A percentile compares a stretch with the other conserved stretches of the same genome.
These are phyloP conservation scores for Houttuynia cordata DNA, from an alignment of 164 flowering plant species.

Conservation along the genomic window DNA sequence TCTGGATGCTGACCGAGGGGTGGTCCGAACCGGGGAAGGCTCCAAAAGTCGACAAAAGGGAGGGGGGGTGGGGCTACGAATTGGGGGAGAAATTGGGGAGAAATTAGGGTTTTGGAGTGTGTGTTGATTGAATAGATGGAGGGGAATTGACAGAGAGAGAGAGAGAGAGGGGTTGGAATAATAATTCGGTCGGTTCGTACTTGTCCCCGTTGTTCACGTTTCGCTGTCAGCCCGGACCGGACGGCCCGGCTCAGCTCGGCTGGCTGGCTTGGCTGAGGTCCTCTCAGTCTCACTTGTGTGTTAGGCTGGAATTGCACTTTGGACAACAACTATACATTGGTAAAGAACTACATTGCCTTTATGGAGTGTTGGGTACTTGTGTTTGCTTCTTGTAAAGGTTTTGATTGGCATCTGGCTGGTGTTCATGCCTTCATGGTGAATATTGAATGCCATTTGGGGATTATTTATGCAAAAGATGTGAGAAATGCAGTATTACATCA, in stretches of 20 bases:
- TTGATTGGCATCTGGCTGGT: too few species aligned
- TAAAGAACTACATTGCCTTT: too few species aligned
- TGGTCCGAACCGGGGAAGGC: not conserved
- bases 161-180: not conserved
- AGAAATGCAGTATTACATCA: too few species aligned
- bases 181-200: not conserved
- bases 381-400: too few species aligned
- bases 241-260: not conserved
- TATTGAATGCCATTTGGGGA: too few species aligned
- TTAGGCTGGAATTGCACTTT: not conserved
- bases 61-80: not conserved
- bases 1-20: not conserved
- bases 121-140: not conserved
- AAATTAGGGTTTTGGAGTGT: not conserved
- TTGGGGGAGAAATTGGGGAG: not conserved
- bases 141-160: not conserved
- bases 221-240: not conserved
- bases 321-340: not conserved
- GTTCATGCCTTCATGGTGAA: too few species aligned
- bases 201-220: not conserved
- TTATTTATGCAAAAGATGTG: too few species aligned
- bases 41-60: slow-evolving; percentile 1
- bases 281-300: not conserved
- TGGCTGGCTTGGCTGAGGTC: not conserved
- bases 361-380: too few species aligned